A percentile compares a stretch with the other conserved stretches of the same genome.
Conservation (phyloP, 2,329 filamentous ascomycete genomes). For the Colletotrichum gigasporum region DNA sequence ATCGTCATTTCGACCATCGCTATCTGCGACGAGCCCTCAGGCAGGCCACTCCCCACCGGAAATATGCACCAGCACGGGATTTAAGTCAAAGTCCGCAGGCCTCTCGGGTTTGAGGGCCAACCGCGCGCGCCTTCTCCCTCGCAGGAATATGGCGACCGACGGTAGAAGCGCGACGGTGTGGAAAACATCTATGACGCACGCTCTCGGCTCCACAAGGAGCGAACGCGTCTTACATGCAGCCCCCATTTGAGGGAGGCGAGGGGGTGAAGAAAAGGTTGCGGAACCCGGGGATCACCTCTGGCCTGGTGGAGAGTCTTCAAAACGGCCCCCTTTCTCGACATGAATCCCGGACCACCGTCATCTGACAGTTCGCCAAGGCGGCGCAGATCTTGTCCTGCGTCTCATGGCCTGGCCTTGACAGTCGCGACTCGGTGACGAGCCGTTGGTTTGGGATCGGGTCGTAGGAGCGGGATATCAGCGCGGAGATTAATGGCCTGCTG, state of each 20-base stretch:
- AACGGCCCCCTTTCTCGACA: neutral
- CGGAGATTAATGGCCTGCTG: slow-evolving; percentile 23
- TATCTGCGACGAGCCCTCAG: too few relatives aligned
- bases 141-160: slow-evolving; percentile 2
- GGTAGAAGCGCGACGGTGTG: neutral
- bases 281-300: neutral
- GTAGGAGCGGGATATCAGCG: neutral
- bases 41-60: too few relatives aligned
- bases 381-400: neutral
- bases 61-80: too few relatives aligned
- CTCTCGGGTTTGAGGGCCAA: too few relatives aligned
- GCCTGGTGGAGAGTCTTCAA: neutral
- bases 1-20: too few relatives aligned
- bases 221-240: neutral
- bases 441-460: neutral
- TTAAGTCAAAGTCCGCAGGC: too few relatives aligned
- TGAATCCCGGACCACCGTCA: neutral
- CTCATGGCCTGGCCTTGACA: neutral
- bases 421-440: neutral
- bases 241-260: neutral
- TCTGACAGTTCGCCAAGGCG: neutral
- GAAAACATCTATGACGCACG: neutral
- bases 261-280: neutral
- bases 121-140: neutral
- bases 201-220: neutral